Conservation (phyloP, 2,329 filamentous ascomycete species). For the Xylariaceae sp. region DNA sequence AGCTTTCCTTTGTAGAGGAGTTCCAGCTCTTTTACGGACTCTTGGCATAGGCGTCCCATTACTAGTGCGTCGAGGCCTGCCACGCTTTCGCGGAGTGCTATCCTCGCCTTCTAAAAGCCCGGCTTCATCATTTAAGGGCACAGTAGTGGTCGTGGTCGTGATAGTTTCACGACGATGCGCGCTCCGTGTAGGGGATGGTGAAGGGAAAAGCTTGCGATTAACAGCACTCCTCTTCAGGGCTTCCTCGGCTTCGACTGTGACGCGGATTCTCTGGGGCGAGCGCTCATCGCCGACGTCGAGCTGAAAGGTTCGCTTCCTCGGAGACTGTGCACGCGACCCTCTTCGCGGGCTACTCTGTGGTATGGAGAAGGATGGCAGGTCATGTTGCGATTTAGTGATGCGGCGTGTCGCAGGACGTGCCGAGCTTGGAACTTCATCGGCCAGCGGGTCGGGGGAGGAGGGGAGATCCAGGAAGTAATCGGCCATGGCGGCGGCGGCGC, state of each 20-base stretch:
- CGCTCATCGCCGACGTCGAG: conserved; percentile 58
- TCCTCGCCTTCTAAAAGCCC: conserved; percentile 32
- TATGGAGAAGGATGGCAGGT: conserved; percentile 48
- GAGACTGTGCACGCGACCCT: conserved; percentile 49
- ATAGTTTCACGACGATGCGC: conserved; percentile 46
- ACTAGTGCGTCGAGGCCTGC: conserved; percentile 53
- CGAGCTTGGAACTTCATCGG: conserved; percentile 37
- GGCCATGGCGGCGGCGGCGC: conserved; percentile 29
- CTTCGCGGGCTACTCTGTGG: conserved; percentile 52
- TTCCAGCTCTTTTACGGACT: conserved; percentile 53
- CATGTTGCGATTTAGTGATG: conserved; percentile 32
- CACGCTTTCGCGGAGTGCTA: conserved; percentile 50
- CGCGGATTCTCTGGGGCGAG: conserved; percentile 58
- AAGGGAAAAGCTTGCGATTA: conserved; percentile 43
- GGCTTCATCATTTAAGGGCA: conserved; percentile 51
- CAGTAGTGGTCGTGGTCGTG: conserved; percentile 55
- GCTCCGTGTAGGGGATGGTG: conserved; percentile 48
- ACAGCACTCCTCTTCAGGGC: conserved; percentile 38
- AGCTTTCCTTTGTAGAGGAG: conserved; percentile 48
- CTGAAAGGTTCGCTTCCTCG: conserved; percentile 62
- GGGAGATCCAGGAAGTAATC: conserved; percentile 38
- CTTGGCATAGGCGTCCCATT: conserved; percentile 59
- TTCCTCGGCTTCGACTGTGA: conserved; percentile 59
- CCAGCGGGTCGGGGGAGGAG: conserved; percentile 45
- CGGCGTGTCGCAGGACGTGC: conserved; percentile 34